phyloP scores from a whole-genome alignment of 208 protist genomes.

The Trichomonas vaginalis region DNA sequence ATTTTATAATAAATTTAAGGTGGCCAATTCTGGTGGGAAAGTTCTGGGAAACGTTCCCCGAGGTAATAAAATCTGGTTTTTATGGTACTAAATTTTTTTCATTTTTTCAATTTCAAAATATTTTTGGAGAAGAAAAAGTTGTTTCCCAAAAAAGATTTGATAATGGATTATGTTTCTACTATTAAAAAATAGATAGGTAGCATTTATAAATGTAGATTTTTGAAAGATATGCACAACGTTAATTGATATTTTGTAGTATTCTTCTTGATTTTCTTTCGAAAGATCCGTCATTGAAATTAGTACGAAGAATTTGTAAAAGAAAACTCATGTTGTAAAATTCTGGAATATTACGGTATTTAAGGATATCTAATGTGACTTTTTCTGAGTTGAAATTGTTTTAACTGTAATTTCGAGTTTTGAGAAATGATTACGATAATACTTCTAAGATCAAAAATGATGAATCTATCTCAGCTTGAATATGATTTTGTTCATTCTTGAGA shows the following conservation, averaged over 20 bases:
- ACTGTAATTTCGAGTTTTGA: not conserved
- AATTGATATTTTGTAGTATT: not conserved
- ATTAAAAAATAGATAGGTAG: too few species aligned
- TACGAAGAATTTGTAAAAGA: not conserved
- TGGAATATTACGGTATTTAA: not conserved
- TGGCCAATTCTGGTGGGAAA: too few species aligned
- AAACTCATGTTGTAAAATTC: not conserved
- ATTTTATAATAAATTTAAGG: too few species aligned
- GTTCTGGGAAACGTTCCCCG: too few species aligned
- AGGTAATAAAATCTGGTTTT: too few species aligned
- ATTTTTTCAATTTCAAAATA: too few species aligned
- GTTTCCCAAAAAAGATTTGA: too few species aligned
- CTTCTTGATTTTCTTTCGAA: not conserved
- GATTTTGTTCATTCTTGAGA: not conserved
- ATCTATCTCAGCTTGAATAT: not conserved
- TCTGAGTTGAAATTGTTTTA: not conserved
- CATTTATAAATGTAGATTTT: too few species aligned
- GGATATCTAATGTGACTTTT: not conserved
- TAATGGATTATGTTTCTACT: too few species aligned
- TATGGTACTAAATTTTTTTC: too few species aligned
- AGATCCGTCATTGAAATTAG: not conserved
- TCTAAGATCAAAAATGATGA: not conserved
- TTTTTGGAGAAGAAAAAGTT: too few species aligned
- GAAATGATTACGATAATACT: not conserved
- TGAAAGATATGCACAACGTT: too few species aligned